Evolutionary conservation across 257 asterid species (phyloP), one percentile per base, ranked within the genome.

Genomic region (Cruciata laevipes): DNA sequence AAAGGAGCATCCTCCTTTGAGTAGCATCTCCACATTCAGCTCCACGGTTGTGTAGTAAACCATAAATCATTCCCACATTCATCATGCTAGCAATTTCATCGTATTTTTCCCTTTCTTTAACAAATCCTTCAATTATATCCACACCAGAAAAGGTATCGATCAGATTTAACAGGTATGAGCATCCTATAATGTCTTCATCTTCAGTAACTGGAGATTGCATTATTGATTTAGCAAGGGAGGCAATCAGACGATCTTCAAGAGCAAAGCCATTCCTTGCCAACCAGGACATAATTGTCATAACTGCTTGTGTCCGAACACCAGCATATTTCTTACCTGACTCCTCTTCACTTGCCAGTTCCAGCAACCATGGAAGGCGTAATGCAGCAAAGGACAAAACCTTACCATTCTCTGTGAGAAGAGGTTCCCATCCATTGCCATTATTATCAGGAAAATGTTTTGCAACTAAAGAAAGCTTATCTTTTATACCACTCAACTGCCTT

Each of bases 41-140:
- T 67, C 95, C 94, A 75, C 79, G 72, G 81, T 86, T 94, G 75
- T 94, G 94, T 79, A 94, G 70, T 75, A 87, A 75, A 79, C 99
- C 81, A 76, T 94, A 94, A 35, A 84, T 81, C 97, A 94, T 83
- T 44, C 99, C 99, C 63, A 85, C 79, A 67, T 87, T 89, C 99
- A 90, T 90, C 64, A 90, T 88, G 75, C 95, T 88, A 53, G 89
- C 83, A 73, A 83, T 84, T 76, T 90, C 99, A 75, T 70, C 69
- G 74, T 94, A 88, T 65, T 79, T 84, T 71, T 81, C 87, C 69
- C 95, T 82, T 63, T 71, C 76, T 72, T 80, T 81, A 73, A 91
- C 89, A 72, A 88, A 84, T 38, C 84, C 84, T 82, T 90, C 99
- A 70, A 94, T 90, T 71, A 94, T 79, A 80, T 87, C 88, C 75